Evolutionary conservation across 495 filamentous ascomycete genomes (phyloP).

Genomic region (Neurospora tetraspora): DNA sequence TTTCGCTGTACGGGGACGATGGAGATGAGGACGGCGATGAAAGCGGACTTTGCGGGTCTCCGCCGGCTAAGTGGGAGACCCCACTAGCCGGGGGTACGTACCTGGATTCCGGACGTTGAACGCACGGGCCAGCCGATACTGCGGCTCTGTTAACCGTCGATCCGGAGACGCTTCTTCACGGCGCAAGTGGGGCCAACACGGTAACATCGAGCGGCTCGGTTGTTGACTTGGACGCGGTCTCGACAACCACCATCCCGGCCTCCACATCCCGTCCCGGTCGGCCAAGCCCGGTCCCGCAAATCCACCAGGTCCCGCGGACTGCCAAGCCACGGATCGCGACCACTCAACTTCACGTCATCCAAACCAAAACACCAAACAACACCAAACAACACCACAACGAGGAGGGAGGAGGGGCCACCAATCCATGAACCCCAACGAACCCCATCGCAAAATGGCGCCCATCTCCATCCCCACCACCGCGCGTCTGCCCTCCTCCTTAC

Average conservation of each 20-base stretch:
- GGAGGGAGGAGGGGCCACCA: not conserved
- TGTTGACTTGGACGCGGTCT: not conserved
- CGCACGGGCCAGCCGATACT: not conserved
- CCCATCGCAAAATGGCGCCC: constrained; percentile 22
- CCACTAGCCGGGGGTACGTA: not conserved
- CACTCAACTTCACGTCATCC: not conserved
- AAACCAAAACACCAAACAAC: not conserved
- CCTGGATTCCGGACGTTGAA: not conserved
- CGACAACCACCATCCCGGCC: not conserved
- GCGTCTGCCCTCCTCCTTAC: constrained; percentile 39
- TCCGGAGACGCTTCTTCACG: not conserved
- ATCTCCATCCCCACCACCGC: constrained; percentile 36
- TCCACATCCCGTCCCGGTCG: not conserved
- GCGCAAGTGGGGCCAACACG: not conserved
- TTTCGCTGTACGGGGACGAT: not conserved
- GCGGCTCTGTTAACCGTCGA: not conserved
- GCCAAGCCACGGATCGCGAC: not conserved
- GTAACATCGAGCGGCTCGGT: not conserved
- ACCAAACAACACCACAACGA: not conserved
- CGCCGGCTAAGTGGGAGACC: not conserved
- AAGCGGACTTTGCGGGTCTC: not conserved
- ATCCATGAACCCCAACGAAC: not conserved
- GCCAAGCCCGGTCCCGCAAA: not conserved
- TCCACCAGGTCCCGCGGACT: not conserved
- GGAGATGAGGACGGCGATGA: not conserved